A percentile compares a stretch with the other conserved stretches of the same genome.
Evolutionary conservation across 371 early-diverging fungal species (phyloP).

Genomic region (Nematocida homosporus): DNA sequence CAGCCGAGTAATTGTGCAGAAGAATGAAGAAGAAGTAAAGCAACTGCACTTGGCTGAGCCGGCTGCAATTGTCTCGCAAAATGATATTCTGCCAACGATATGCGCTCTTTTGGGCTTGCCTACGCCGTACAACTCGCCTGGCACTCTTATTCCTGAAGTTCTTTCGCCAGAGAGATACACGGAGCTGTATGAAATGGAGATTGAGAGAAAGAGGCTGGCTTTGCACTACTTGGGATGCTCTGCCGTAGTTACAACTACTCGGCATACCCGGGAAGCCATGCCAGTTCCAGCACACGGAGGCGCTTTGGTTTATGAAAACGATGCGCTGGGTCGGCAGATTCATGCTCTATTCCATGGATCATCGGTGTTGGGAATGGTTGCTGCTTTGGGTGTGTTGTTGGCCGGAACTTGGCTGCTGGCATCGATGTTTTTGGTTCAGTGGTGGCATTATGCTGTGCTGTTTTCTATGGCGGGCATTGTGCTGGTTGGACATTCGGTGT

Average conservation of each 20-base stretch:
- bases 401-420: neutral
- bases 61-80: constrained; percentile 58
- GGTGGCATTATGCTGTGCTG: neutral
- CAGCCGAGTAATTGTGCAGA: neutral
- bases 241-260: too few species aligned
- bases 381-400: neutral
- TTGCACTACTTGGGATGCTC: neutral
- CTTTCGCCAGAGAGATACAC: constrained; percentile 21
- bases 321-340: constrained; percentile 6
- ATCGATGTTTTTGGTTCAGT: neutral
- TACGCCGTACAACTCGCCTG: constrained; percentile 61
- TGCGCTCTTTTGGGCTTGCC: constrained; percentile 62
- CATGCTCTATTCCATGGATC: constrained; percentile 20
- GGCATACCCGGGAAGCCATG: neutral
- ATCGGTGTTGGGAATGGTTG: constrained; percentile 28
- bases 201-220: constrained; percentile 29
- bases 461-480: constrained; percentile 21
- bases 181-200: constrained; percentile 14
- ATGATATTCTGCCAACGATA: constrained; percentile 67
- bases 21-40: neutral
- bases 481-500: constrained; percentile 47
- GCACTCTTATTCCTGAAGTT: constrained; percentile 62
- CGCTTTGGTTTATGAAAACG: neutral
- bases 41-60: constrained; percentile 25
- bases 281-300: neutral